Percentiles rank a stretch among this genome's conserved stretches.
phyloP scores from a whole-genome alignment of 2,329 filamentous ascomycete genomes.

The Davidsoniella eucalypti region DNA sequence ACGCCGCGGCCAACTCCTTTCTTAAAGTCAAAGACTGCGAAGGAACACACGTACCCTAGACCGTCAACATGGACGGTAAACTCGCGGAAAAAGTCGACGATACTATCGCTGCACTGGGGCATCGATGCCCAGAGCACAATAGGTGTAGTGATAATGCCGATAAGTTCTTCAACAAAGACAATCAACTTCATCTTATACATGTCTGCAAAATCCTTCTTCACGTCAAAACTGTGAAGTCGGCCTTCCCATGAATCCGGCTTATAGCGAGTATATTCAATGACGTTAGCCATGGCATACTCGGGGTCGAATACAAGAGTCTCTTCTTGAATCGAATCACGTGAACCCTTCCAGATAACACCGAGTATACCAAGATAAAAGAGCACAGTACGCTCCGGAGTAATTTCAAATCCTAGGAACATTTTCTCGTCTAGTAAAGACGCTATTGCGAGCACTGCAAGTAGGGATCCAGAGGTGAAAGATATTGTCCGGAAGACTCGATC shows the following conservation, averaged over 20 bases:
- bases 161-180: slow-evolving; percentile 81
- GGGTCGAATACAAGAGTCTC: slow-evolving; percentile 85
- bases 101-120: slow-evolving; percentile 74
- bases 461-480: slow-evolving; percentile 71
- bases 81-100: slow-evolving; percentile 95
- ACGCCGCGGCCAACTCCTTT: slow-evolving; percentile 43
- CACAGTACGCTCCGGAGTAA: slow-evolving; percentile 73
- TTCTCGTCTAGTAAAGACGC: slow-evolving; percentile 82
- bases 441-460: slow-evolving; percentile 70
- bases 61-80: slow-evolving; percentile 96
- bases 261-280: slow-evolving; percentile 88
- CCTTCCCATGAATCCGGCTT: slow-evolving; percentile 78
- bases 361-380: slow-evolving; percentile 81
- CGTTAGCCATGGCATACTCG: slow-evolving; percentile 70
- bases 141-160: slow-evolving; percentile 84
- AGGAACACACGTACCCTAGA: slow-evolving; percentile 89
- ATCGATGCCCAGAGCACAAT: slow-evolving; percentile 76
- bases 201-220: slow-evolving; percentile 75
- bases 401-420: slow-evolving; percentile 78
- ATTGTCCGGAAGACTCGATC: slow-evolving; percentile 72
- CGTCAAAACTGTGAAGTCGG: slow-evolving; percentile 82
- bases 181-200: slow-evolving; percentile 86
- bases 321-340: slow-evolving; percentile 69
- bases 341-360: slow-evolving; percentile 66
- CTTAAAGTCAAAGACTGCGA: slow-evolving; percentile 94